Conservation (phyloP, 1,284 basidiomycete species). For the Thelephora terrestris region DNA sequence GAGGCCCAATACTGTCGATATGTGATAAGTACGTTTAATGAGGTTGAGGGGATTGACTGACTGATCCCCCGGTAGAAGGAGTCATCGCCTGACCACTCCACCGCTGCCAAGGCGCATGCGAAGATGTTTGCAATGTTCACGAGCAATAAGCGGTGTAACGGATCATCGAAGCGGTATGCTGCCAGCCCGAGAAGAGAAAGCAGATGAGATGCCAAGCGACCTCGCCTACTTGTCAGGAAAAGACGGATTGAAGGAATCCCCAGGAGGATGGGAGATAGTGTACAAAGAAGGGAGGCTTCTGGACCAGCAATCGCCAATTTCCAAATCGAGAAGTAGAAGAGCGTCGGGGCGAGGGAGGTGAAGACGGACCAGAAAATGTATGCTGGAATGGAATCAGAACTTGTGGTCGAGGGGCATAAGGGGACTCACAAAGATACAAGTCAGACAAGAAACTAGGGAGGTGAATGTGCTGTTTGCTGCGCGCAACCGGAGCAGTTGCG, state of each 20-base stretch:
- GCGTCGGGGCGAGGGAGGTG: constrained; percentile 71
- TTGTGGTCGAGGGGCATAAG: neutral
- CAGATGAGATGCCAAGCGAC: constrained; percentile 36
- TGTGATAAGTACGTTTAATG: neutral
- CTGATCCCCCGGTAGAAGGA: constrained; percentile 44
- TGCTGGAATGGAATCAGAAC: constrained; percentile 34
- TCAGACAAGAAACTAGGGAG: constrained; percentile 18
- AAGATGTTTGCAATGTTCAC: constrained; percentile 47
- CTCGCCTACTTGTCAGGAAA: constrained; percentile 36
- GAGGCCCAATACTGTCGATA: constrained; percentile 43
- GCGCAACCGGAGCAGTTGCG: neutral
- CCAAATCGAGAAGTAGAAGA: constrained; percentile 94
- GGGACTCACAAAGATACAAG: constrained; percentile 22
- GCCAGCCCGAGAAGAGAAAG: constrained; percentile 51
- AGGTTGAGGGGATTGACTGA: constrained; percentile 26
- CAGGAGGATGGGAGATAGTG: constrained; percentile 60
- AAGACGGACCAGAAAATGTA: constrained; percentile 85
- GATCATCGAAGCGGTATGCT: constrained; percentile 47
- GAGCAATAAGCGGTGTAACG: constrained; percentile 44
- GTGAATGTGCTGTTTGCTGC: constrained; percentile 1
- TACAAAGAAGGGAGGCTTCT: constrained; percentile 59
- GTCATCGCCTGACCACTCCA: constrained; percentile 42
- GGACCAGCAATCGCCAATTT: constrained; percentile 73
- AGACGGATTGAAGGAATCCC: constrained; percentile 31
- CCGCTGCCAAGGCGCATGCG: constrained; percentile 40